Base-by-base conservation (phyloP, 2,329 filamentous ascomycete species). In the Talaromyces sp. region DNA sequence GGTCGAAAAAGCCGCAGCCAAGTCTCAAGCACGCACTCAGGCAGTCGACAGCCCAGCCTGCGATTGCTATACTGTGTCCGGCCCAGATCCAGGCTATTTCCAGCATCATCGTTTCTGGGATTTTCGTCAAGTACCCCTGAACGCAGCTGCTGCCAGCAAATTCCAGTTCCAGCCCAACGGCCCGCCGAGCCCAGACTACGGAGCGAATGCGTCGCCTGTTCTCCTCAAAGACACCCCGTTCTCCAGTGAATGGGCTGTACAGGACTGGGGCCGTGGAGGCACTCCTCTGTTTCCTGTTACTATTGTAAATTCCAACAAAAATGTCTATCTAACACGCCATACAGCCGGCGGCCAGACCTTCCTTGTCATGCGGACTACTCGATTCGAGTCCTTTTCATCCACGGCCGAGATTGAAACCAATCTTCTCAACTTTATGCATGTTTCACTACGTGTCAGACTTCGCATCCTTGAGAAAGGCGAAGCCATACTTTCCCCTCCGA, bases 101-200 rank as follows among this genome's bases (percentile, higher is more conserved):
- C 74, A 79, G 53, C 75, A 81, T 68, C 78, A 82, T 71, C 76
- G 75, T 56, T 78, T 83, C 67, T 82, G 75, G 71, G 80, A 82
- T 68, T 82, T 82, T 64, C 78, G 80, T 27, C 70, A 74, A 43
- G 70, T 81, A 8, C 67, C 71, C 19, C 65, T 74, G n/a, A 57
- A 65, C 26, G 29, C 65, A n/a, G 54, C 57, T 62, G 17, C 67
- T 65, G 54, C 41, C 59, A 70, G 72, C 51, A 68, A 69, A 53
- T 54, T 63, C 60, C 56, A 61, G 57, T 10, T 63, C 65, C 56
- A 64, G 55, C 56, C 57, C 60, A 64, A 27, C 63, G 67, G 32
- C 12, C n/a, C 54, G 14, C 55, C 56, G 38, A 29, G 9, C 43
- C 38, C 32, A 54, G 56, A 27, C 61, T 54, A 57, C 14, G 48